Conservation (phyloP, 495 filamentous ascomycete genomes). For the Wilcoxina mikolae region DNA sequence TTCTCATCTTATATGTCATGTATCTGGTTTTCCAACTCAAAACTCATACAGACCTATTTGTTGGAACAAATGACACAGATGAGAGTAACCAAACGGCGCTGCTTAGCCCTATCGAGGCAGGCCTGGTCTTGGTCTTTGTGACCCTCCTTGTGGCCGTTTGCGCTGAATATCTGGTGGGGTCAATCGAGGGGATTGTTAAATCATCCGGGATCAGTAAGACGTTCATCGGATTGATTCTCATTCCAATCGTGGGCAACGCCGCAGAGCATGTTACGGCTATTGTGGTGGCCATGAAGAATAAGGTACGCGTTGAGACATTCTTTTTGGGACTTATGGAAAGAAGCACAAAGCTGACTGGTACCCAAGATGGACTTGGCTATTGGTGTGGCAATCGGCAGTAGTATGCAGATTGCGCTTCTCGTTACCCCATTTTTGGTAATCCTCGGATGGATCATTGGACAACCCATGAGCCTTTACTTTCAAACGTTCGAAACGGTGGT, state of each 20-base stretch:
- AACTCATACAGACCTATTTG: constrained; percentile 68
- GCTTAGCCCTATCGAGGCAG: constrained; percentile 50
- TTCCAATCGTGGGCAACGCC: constrained; percentile 95
- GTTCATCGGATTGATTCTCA: constrained; percentile 88
- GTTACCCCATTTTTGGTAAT: constrained; percentile 86
- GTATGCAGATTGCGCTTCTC: constrained; percentile 86
- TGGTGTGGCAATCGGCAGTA: constrained; percentile 82
- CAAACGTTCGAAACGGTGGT: constrained; percentile 87
- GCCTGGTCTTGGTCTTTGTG: constrained; percentile 52
- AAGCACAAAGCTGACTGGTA: constrained; percentile 2
- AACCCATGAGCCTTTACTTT: constrained; percentile 83
- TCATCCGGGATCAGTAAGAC: constrained; percentile 80
- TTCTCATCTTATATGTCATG: constrained; percentile 73
- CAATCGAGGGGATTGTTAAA: constrained; percentile 77
- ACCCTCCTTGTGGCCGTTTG: constrained; percentile 79
- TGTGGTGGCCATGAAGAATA: constrained; percentile 81
- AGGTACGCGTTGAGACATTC: constrained; percentile 31
- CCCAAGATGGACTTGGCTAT: constrained; percentile 79
- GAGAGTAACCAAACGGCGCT: constrained; percentile 39
- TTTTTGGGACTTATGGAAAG: not conserved
- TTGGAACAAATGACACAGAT: constrained; percentile 37
- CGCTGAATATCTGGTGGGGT: constrained; percentile 85
- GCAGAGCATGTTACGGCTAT: constrained; percentile 94
- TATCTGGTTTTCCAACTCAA: constrained; percentile 85
- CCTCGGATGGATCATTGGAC: constrained; percentile 72